These are phyloP conservation scores for Imleria badia DNA, from an alignment of 768 basidiomycete species.

Conservation along the genomic window DNA sequence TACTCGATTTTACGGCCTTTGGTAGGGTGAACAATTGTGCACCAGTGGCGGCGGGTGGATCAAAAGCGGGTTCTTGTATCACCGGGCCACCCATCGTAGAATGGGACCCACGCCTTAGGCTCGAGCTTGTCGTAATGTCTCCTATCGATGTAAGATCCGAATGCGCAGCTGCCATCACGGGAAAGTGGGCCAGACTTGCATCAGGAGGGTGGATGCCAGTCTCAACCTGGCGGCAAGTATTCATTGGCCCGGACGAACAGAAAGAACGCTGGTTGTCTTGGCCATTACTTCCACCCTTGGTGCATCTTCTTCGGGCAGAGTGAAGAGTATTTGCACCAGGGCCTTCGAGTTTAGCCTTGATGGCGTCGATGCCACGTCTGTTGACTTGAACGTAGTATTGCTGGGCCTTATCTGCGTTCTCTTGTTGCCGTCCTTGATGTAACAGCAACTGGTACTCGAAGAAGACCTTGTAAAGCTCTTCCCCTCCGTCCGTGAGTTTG, in stretches of 20 bases:
- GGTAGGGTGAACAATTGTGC: background rate
- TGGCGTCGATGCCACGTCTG: conserved; percentile 5
- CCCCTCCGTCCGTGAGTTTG: conserved; percentile 5
- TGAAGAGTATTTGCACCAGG: background rate
- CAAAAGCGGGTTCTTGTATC: background rate
- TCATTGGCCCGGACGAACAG: background rate
- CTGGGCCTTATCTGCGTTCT: background rate
- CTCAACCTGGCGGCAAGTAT: background rate
- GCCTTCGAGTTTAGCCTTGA: conserved; percentile 3
- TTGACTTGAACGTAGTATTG: background rate
- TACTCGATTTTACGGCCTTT: background rate
- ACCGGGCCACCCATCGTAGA: background rate
- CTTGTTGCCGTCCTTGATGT: background rate
- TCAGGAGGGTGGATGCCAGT: background rate
- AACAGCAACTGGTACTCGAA: conserved; percentile 19
- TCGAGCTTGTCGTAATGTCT: background rate
- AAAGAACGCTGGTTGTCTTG: background rate
- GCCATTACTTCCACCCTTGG: background rate
- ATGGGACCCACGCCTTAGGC: background rate
- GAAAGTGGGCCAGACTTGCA: conserved; percentile 10
- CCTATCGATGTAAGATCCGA: conserved; percentile 2
- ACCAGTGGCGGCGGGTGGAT: background rate
- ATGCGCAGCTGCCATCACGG: background rate
- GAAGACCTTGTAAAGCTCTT: conserved; percentile 20
- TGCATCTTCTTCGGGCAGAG: background rate